Conservation (phyloP, 208 protist species). For the Vickermania ingenoplastis region DNA sequence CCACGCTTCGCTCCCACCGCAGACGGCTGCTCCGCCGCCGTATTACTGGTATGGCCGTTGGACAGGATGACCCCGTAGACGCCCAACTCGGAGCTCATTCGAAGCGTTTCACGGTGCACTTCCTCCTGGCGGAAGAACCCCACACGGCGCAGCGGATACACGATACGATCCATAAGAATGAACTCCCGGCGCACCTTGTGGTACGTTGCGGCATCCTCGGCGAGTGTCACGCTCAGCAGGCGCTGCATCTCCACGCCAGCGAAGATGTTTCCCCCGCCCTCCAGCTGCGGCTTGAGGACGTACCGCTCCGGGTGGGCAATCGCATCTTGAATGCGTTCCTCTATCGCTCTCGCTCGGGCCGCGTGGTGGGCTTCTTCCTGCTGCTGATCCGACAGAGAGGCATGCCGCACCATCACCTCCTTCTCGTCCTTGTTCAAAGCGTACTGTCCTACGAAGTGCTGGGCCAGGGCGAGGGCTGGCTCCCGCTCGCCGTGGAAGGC, state of each 20-base stretch:
- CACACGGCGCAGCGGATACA: conserved; percentile 36
- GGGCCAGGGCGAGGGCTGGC: conserved; percentile 28
- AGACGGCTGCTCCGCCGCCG: not conserved
- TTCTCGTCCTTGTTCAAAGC: conserved; percentile 73
- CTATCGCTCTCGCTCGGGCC: no score
- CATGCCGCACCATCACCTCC: conserved; percentile 8
- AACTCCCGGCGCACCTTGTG: conserved; percentile 63
- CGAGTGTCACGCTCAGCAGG: conserved; percentile 22
- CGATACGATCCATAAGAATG: conserved; percentile 88
- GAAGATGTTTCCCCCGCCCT: conserved; percentile 92
- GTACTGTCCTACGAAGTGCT: conserved; percentile 85
- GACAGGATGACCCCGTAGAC: conserved; percentile 77
- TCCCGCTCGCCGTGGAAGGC: conserved; percentile 39
- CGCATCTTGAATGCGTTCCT: conserved; percentile 58
- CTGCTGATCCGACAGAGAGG: conserved; percentile 3
- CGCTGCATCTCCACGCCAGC: conserved; percentile 58
- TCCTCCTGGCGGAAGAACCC: conserved; percentile 44
- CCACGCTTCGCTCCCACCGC: not conserved
- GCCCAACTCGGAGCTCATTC: conserved; percentile 79
- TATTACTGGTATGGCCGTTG: conserved; percentile 6
- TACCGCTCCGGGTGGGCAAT: conserved; percentile 61
- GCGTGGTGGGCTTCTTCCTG: not conserved
- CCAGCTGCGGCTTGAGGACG: conserved; percentile 94
- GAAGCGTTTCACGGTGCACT: conserved; percentile 6
- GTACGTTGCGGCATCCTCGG: conserved; percentile 16